These are phyloP conservation scores for Penicillium brevicompactum DNA, from an alignment of 2,329 filamentous ascomycete genomes.

Conservation along the genomic window DNA sequence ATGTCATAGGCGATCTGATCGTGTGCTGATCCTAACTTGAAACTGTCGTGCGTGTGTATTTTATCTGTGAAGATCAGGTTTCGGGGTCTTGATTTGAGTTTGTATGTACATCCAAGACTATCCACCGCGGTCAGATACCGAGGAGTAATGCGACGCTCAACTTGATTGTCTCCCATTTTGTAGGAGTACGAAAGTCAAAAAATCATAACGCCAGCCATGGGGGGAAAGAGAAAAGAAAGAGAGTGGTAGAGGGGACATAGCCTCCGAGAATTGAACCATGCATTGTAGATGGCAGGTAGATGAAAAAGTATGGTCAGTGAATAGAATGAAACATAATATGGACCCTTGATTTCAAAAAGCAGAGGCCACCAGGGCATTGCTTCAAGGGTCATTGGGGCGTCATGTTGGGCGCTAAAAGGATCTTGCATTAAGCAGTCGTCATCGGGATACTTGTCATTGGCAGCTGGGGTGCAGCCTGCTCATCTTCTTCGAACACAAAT, in stretches of 20 bases:
- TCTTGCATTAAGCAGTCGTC: slow-evolving; percentile 14
- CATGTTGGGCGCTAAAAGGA: background rate
- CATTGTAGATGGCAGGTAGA: background rate
- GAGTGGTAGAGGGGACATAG: background rate
- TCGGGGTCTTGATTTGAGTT: slow-evolving; percentile 5
- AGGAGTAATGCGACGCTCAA: background rate
- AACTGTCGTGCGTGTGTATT: background rate
- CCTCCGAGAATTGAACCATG: background rate
- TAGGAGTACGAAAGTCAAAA: background rate
- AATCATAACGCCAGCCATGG: background rate
- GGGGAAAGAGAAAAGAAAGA: background rate
- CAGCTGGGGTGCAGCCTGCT: slow-evolving; percentile 33
- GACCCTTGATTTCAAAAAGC: background rate
- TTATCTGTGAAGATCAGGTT: background rate
- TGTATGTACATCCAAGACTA: slow-evolving; percentile 9
- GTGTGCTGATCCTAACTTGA: background rate
- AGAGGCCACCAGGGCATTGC: slow-evolving; percentile 7
- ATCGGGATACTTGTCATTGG: slow-evolving; percentile 30
- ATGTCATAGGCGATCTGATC: background rate
- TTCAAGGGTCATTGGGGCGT: background rate
- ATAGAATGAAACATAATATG: background rate
- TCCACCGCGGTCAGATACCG: background rate
- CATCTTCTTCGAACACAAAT: slow-evolving; percentile 49
- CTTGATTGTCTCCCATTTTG: background rate
- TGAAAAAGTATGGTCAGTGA: slow-evolving; percentile 2